Percentiles rank a stretch among this genome's conserved stretches.
phyloP scores from a whole-genome alignment of 2,329 filamentous ascomycete species.

The Chaetomium sp. region DNA sequence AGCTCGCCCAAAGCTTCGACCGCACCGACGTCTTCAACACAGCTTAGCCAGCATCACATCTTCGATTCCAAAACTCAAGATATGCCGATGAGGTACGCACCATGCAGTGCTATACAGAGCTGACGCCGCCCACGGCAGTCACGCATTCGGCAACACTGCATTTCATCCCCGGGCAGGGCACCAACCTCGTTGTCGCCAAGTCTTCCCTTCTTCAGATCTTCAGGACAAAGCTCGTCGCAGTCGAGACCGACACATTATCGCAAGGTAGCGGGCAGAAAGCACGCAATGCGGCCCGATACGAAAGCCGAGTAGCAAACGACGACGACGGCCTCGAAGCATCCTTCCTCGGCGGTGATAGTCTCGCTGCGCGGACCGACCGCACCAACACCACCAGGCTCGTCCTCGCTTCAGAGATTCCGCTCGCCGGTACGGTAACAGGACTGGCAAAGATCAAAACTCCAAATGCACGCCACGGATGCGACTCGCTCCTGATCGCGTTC shows the following conservation, averaged over 20 bases:
- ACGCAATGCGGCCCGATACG: constrained; percentile 41
- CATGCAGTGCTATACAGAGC: constrained; percentile 98
- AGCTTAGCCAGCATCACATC: not conserved
- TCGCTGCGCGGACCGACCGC: constrained; percentile 55
- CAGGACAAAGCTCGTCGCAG: constrained; percentile 59
- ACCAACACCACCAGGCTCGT: constrained; percentile 69
- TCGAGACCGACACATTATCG: constrained; percentile 47
- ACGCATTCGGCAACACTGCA: constrained; percentile 77
- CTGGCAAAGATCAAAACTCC: constrained; percentile 70
- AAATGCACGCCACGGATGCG: constrained; percentile 70
- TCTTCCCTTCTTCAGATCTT: constrained; percentile 92
- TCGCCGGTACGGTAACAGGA: constrained; percentile 79
- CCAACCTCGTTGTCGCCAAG: constrained; percentile 86
- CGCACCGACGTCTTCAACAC: not conserved
- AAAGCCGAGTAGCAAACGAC: constrained; percentile 48
- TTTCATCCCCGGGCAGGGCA: constrained; percentile 67
- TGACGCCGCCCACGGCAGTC: constrained; percentile 89
- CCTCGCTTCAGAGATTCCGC: constrained; percentile 73
- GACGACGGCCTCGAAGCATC: constrained; percentile 61
- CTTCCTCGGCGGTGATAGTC: constrained; percentile 57
- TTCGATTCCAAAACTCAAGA: constrained; percentile 13
- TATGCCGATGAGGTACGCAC: constrained; percentile 24
- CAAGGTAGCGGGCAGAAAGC: constrained; percentile 29
- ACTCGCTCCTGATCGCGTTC: constrained; percentile 76
- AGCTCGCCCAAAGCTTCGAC: not conserved